phyloP scores from a whole-genome alignment of 1,284 basidiomycete species.

The Moesziomyces globuligerus region DNA sequence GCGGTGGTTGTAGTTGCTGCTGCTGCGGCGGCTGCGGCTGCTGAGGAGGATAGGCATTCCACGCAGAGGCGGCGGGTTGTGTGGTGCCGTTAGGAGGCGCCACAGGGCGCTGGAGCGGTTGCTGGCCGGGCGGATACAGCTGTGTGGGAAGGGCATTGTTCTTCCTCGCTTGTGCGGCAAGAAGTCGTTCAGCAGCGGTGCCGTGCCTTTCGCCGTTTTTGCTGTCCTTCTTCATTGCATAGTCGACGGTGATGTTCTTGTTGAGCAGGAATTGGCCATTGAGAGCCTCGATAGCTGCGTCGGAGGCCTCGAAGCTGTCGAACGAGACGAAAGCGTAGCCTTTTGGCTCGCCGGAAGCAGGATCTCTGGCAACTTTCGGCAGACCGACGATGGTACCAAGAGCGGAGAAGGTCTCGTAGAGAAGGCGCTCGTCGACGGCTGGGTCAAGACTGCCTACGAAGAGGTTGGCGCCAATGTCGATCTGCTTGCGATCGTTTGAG shows the following conservation, averaged over 20 bases:
- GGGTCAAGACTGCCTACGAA: conserved; percentile 96
- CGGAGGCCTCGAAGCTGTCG: conserved; percentile 95
- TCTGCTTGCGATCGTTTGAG: conserved; percentile 90
- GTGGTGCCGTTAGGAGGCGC: conserved; percentile 4
- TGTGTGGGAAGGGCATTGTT: conserved; percentile 81
- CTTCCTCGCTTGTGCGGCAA: conserved; percentile 93
- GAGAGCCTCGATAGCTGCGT: conserved; percentile 95
- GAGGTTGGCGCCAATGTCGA: conserved; percentile 96
- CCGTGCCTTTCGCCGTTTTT: conserved; percentile 97
- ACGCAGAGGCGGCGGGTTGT: conserved; percentile 3
- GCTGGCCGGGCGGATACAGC: conserved; percentile 14
- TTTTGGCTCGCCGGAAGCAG: conserved; percentile 84
- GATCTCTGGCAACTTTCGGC: conserved; percentile 93
- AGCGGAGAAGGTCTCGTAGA: conserved; percentile 94
- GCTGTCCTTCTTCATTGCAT: conserved; percentile 98
- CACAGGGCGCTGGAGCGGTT: neutral
- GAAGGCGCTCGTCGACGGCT: conserved; percentile 87
- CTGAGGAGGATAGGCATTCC: conserved; percentile 15
- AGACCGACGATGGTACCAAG: conserved; percentile 94
- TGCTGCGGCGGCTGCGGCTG: conserved; percentile 8
- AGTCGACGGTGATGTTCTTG: conserved; percentile 94
- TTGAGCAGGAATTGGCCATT: conserved; percentile 97
- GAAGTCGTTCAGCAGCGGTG: conserved; percentile 89
- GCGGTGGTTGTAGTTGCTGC: conserved; percentile 7
- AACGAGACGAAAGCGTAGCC: conserved; percentile 97